Percentiles rank a stretch among this genome's conserved stretches.
Evolutionary conservation across 1,139 yeast genomes (phyloP).

Genomic region (Entelexis paramagnoliae): DNA sequence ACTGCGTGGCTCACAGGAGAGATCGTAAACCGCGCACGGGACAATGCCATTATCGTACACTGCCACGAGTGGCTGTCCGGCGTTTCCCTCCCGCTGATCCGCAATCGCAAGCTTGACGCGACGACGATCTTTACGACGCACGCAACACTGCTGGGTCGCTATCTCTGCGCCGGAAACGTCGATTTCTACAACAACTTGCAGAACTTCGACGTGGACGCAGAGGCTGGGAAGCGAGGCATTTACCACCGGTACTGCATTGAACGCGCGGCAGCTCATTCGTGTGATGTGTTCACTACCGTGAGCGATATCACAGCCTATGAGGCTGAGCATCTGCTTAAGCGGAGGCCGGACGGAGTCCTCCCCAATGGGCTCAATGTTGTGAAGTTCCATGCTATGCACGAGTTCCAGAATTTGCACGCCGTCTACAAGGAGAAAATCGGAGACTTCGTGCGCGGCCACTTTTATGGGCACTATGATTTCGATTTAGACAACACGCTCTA

Average conservation of each 20-base stretch:
- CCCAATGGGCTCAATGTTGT: constrained; percentile 95
- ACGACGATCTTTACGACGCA: constrained; percentile 96
- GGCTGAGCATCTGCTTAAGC: constrained; percentile 79
- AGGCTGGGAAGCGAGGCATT: constrained; percentile 95
- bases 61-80: constrained; percentile 99
- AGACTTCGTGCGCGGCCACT: constrained; percentile 92
- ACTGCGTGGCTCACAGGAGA: constrained; percentile 98
- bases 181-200: constrained; percentile 91
- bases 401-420: constrained; percentile 93
- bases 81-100: constrained; percentile 82
- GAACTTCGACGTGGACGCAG: constrained; percentile 89
- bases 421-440: constrained; percentile 81
- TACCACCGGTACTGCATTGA: constrained; percentile 96
- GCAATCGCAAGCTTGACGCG: constrained; percentile 83
- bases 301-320: constrained; percentile 95
- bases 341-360: constrained; percentile 95
- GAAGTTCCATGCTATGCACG: constrained; percentile 95
- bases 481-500: constrained; percentile 88
- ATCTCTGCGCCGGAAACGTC: constrained; percentile 90
- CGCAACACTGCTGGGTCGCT: constrained; percentile 90
- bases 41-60: constrained; percentile 84
- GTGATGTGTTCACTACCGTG: constrained; percentile 96
- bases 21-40: constrained; percentile 67
- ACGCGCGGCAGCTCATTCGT: constrained; percentile 90
- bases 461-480: constrained; percentile 92